Percentiles rank a stretch among this genome's conserved stretches.
phyloP scores from a whole-genome alignment of 2,329 filamentous ascomycete genomes.

The Diaporthe australafricana region DNA sequence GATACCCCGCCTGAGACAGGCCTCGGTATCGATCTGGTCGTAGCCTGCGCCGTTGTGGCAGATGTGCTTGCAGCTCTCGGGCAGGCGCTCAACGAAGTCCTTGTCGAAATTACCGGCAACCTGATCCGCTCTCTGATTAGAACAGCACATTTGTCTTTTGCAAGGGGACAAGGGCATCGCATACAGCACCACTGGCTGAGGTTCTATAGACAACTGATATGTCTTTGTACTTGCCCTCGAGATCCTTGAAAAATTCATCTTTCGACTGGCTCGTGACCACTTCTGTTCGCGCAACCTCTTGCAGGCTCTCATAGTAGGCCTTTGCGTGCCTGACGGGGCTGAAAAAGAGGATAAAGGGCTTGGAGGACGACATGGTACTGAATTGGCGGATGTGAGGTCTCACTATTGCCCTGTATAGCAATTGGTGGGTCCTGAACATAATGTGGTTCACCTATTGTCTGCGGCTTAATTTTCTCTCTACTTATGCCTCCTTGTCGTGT shows the following conservation, averaged over 20 bases:
- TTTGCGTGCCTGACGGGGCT: not conserved
- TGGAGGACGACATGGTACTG: not conserved
- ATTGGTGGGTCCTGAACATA: not conserved
- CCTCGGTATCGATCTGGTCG: slow-evolving; percentile 56
- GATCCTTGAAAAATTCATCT: not conserved
- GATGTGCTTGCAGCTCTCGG: slow-evolving; percentile 45
- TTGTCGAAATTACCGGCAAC: slow-evolving; percentile 51
- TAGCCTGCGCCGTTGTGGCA: slow-evolving; percentile 55
- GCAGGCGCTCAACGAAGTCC: slow-evolving; percentile 53
- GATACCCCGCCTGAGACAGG: slow-evolving; percentile 56
- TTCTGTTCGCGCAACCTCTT: slow-evolving; percentile 6
- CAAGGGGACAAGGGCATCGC: not conserved
- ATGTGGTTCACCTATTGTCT: not conserved
- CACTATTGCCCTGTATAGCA: not conserved
- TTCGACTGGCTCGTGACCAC: not conserved
- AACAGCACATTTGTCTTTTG: not conserved
- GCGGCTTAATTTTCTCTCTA: not conserved
- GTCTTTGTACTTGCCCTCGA: slow-evolving; percentile 1
- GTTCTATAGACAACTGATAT: slow-evolving; percentile 10
- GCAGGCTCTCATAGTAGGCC: not conserved
- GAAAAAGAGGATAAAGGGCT: slow-evolving; percentile 3
- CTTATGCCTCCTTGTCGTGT: not conserved
- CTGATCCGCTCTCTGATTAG: not conserved
- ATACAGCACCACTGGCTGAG: not conserved
- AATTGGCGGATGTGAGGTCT: not conserved